Percentiles rank a stretch among this genome's conserved stretches.
phyloP scores from a whole-genome alignment of 345 rosid genomes.

The Citrus sp. region DNA sequence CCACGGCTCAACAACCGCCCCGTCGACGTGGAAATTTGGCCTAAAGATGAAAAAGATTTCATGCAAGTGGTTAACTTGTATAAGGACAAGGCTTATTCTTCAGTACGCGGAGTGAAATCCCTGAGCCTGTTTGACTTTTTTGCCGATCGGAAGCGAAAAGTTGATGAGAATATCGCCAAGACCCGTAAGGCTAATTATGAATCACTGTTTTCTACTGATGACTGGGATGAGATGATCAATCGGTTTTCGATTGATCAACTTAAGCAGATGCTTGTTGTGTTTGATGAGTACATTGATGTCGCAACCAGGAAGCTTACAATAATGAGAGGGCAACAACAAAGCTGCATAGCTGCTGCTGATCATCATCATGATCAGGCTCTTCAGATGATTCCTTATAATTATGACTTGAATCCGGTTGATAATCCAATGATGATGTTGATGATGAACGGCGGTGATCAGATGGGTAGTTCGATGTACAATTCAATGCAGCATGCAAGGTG shows the following conservation, averaged over 20 bases:
- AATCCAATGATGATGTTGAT: background rate
- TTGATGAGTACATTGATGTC: background rate
- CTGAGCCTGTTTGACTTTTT: slow-evolving; percentile 14
- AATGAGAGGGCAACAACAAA: background rate
- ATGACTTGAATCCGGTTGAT: background rate
- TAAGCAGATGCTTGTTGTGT: background rate
- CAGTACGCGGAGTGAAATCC: slow-evolving; percentile 15
- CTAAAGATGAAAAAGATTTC: slow-evolving; percentile 17
- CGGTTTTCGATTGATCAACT: background rate
- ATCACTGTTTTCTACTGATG: background rate
- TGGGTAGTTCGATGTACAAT: background rate
- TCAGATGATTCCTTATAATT: background rate
- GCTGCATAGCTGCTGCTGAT: background rate
- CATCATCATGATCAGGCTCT: background rate
- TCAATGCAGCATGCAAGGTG: background rate
- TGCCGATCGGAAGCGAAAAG: background rate
- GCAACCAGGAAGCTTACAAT: background rate
- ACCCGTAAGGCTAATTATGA: slow-evolving; percentile 5
- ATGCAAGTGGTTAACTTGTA: slow-evolving; percentile 27
- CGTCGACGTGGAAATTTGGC: slow-evolving; percentile 29
- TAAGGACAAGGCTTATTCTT: slow-evolving; percentile 16
- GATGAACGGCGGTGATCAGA: background rate
- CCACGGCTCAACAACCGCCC: slow-evolving; percentile 12
- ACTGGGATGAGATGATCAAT: background rate
- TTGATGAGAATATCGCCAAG: background rate